Base-by-base conservation (phyloP, 2,329 filamentous ascomycete genomes). In the Cucurbitaria berberidis region DNA sequence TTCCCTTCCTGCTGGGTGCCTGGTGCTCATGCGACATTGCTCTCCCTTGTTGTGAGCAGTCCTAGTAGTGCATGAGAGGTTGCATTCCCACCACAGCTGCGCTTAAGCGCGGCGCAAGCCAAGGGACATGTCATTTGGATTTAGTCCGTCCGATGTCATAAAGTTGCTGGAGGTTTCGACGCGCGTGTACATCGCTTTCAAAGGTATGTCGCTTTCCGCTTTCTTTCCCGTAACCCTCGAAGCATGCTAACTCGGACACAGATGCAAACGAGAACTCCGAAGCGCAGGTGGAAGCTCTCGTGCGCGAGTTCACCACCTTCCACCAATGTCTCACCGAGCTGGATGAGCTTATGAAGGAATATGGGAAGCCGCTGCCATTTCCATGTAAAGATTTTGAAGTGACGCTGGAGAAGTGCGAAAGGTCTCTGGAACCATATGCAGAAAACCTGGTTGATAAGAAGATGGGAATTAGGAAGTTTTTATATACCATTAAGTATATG, bases 211-310 rank as follows among this genome's bases (percentile, higher is more conserved):
- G 32, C 35, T 27, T 24, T 26, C 46, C 18, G 21, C n/a, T 16
- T 11, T n/a, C 26, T n/a, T 9, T 16, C 10, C 5, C 9, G 13
- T 30, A 3, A 27, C 35, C 36, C 13, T 47, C 15, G 26, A 16
- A 11, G 8, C 18, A 26, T 29, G 34, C 55, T 69, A 16, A 70
- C 36, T 22, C 11, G 11, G 11, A 10, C 26, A 8, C 30, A 71
- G 70, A 71, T 69, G 68, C 70, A 16, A 72, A 73, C 45, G 67
- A 72, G 32, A 72, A 69, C 45, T 72, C 68, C 0, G 67, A 70
- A 49, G 62, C 63, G 13, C 70, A 73, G 45, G 70, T 73, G n/a
- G 55, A 61, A 30, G 64, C 52, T 15, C 63, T 73, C 34, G 63
- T 73, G 22, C 65, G 64, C 35, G 68, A 72, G 38, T 71, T 70